These are phyloP conservation scores for Gillenia trifoliata DNA, from an alignment of 306 rosid species.

Conservation along the genomic window DNA sequence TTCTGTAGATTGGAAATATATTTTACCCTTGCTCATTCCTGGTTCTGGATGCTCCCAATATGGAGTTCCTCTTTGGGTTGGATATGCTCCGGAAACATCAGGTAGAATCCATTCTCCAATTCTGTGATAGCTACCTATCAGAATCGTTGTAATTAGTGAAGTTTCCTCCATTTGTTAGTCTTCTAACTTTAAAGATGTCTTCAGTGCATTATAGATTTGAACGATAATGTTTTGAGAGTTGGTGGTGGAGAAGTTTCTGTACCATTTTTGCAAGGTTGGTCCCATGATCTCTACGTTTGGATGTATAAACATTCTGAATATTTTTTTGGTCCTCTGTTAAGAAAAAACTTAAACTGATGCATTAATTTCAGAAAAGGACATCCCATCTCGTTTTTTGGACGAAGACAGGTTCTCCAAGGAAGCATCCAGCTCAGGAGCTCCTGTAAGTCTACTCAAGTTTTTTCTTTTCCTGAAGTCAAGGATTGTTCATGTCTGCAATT, in stretches of 20 bases:
- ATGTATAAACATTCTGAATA: background rate
- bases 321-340: background rate
- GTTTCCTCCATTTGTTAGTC: background rate
- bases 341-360: background rate
- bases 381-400: constrained; percentile 63
- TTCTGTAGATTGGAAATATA: constrained; percentile 65
- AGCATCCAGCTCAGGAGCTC: constrained; percentile 66
- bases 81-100: constrained; percentile 99
- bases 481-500: background rate
- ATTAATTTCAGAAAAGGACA: constrained; percentile 68
- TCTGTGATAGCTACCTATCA: constrained; percentile 5
- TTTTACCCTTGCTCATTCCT: constrained; percentile 90
- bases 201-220: constrained; percentile 86
- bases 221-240: constrained; percentile 79
- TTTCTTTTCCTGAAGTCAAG: constrained; percentile 1
- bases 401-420: constrained; percentile 57
- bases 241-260: constrained; percentile 96
- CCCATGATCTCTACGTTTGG: constrained; percentile 13
- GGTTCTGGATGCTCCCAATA: constrained; percentile 84
- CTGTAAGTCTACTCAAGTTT: constrained; percentile 38
- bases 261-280: constrained; percentile 88
- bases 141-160: background rate
- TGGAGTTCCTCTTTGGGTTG: constrained; percentile 94
- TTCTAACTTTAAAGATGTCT: constrained; percentile 17
- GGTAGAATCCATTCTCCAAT: constrained; percentile 39